Percentiles rank a stretch among this genome's conserved stretches.
Conservation (phyloP, 441 rosid genomes). For the Populus tomentosa region DNA sequence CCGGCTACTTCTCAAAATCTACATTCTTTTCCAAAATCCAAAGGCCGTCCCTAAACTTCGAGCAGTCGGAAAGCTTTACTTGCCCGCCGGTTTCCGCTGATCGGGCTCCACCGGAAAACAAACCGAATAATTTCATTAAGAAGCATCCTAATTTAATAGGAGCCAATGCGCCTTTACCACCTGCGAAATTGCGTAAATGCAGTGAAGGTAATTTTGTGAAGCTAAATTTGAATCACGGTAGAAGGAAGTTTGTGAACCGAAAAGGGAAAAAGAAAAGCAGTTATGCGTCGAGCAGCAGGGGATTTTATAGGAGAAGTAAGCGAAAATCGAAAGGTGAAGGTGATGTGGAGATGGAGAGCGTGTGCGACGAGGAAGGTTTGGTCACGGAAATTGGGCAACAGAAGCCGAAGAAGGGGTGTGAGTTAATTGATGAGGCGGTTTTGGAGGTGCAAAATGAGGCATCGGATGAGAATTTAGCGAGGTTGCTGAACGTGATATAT, state of each 20-base stretch:
- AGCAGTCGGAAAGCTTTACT: constrained; percentile 18
- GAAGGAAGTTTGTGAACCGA: constrained; percentile 53
- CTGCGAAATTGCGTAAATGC: constrained; percentile 40
- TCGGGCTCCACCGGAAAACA: background rate
- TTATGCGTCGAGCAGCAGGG: constrained; percentile 20
- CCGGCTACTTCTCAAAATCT: constrained; percentile 53
- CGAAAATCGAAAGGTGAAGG: constrained; percentile 21
- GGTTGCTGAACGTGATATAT: constrained; percentile 61
- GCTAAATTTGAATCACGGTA: constrained; percentile 47
- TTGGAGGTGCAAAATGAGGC: constrained; percentile 40
- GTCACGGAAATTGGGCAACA: constrained; percentile 34
- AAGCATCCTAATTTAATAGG: constrained; percentile 60
- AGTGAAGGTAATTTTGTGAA: constrained; percentile 85
- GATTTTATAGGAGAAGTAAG: constrained; percentile 46
- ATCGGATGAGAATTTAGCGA: constrained; percentile 63
- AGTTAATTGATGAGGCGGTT: constrained; percentile 46
- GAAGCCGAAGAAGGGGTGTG: constrained; percentile 18
- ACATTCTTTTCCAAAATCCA: constrained; percentile 61
- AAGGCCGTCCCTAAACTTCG: constrained; percentile 41
- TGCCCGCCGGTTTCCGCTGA: constrained; percentile 3
- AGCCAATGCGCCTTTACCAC: constrained; percentile 41
- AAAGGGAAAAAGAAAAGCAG: constrained; percentile 24
- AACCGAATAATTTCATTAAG: constrained; percentile 15
- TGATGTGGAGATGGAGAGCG: constrained; percentile 22
- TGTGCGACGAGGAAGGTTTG: constrained; percentile 44